These are phyloP conservation scores for Mrakia blollopis DNA, from an alignment of 768 basidiomycete species.

Conservation along the genomic window DNA sequence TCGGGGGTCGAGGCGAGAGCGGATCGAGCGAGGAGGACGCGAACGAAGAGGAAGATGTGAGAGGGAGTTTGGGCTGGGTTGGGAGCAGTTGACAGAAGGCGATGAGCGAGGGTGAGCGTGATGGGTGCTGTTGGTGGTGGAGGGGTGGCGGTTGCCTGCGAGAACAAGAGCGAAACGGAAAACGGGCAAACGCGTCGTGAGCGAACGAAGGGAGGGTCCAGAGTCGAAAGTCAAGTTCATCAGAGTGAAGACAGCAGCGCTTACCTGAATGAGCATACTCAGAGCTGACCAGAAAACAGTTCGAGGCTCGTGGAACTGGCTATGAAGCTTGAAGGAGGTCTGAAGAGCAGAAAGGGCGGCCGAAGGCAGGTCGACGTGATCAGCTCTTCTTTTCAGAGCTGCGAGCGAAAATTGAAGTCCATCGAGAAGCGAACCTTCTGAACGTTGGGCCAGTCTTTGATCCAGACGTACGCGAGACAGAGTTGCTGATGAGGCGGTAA, in stretches of 20 bases:
- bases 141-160: constrained; percentile 64
- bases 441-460: constrained; percentile 24
- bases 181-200: neutral
- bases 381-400: too few species aligned
- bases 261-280: constrained; percentile 63
- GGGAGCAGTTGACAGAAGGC: constrained; percentile 59
- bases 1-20: neutral
- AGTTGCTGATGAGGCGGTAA: neutral
- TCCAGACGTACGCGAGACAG: constrained; percentile 12
- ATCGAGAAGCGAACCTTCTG: constrained; percentile 4
- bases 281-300: constrained; percentile 81
- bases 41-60: constrained; percentile 70
- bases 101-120: constrained; percentile 70
- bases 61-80: constrained; percentile 52
- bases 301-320: constrained; percentile 73
- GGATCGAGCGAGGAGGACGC: constrained; percentile 54
- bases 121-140: constrained; percentile 60
- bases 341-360: constrained; percentile 40
- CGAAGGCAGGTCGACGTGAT: neutral
- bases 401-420: neutral
- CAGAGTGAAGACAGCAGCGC: neutral
- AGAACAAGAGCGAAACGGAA: neutral
- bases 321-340: constrained; percentile 76
- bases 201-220: neutral
- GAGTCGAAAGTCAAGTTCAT: constrained; percentile 18